A percentile compares a stretch with the other conserved stretches of the same genome.
Conservation (phyloP, 257 asterid genomes). For the Salvia miltiorrhiza region DNA sequence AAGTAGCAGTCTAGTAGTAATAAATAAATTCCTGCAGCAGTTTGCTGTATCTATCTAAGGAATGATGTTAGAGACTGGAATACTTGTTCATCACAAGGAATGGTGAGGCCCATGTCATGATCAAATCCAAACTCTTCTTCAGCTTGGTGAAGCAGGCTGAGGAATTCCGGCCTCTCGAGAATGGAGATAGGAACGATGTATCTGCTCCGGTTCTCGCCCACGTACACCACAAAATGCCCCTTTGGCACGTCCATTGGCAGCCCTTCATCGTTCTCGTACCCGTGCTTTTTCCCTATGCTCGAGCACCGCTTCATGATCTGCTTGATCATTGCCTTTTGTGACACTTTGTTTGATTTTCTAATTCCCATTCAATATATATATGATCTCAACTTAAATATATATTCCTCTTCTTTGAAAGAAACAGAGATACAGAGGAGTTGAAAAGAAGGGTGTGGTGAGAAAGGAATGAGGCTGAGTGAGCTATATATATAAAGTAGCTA, state of each 20-base stretch:
- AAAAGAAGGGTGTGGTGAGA: conserved; percentile 28
- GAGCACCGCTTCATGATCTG: conserved; percentile 54
- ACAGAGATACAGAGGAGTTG: background rate
- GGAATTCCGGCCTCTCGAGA: conserved; percentile 37
- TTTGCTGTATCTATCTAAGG: conserved; percentile 15
- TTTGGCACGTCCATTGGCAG: conserved; percentile 53
- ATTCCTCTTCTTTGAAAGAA: background rate
- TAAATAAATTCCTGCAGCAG: too few relatives aligned
- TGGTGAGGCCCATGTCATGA: conserved; percentile 53
- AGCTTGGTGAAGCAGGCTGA: conserved; percentile 37
- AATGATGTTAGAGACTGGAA: conserved; percentile 43
- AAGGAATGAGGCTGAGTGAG: conserved; percentile 22
- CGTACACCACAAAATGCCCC: conserved; percentile 61
- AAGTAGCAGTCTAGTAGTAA: background rate
- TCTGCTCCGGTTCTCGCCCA: conserved; percentile 45
- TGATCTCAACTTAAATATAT: too few relatives aligned
- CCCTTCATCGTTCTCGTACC: conserved; percentile 35
- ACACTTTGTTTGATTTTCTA: conserved; percentile 38
- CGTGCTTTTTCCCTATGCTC: conserved; percentile 39
- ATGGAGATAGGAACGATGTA: conserved; percentile 48
- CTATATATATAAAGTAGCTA: conserved; percentile 18
- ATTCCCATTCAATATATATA: conserved; percentile 43
- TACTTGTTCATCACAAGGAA: conserved; percentile 49
- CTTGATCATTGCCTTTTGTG: conserved; percentile 52
- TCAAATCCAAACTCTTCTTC: conserved; percentile 65